Conservation (phyloP, 1,284 basidiomycete species). For the Earliella scabrosa region DNA sequence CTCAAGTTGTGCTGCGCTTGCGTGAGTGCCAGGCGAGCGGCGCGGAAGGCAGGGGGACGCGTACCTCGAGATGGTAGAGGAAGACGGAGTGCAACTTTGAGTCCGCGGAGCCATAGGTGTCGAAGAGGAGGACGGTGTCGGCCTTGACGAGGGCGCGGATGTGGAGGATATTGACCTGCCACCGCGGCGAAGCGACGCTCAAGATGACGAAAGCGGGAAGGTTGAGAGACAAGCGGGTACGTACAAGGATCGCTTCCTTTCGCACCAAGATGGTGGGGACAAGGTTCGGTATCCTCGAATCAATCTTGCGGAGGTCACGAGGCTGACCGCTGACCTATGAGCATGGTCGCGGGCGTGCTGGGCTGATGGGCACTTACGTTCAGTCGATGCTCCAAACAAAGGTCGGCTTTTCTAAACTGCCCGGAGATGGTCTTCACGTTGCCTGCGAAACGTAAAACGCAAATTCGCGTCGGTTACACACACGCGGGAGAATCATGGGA, state of each 20-base stretch:
- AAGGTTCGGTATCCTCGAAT: constrained; percentile 91
- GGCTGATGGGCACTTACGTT: constrained; percentile 58
- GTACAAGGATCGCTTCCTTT: constrained; percentile 84
- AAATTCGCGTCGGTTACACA: not conserved
- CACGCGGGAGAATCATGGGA: not conserved
- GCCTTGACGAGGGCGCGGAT: constrained; percentile 95
- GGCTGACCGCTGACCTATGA: constrained; percentile 56
- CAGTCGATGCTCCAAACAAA: constrained; percentile 87
- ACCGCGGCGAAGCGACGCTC: constrained; percentile 6
- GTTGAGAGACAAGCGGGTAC: constrained; percentile 30
- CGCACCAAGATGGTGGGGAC: constrained; percentile 94
- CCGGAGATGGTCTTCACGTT: constrained; percentile 91
- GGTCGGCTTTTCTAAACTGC: constrained; percentile 87
- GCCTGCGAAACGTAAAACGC: constrained; percentile 50
- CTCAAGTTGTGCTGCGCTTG: constrained; percentile 77
- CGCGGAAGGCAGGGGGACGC: not conserved
- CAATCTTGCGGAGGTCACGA: constrained; percentile 96
- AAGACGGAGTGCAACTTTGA: constrained; percentile 86
- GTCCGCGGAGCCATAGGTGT: constrained; percentile 86
- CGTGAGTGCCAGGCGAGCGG: constrained; percentile 8
- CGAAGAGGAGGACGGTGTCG: constrained; percentile 91
- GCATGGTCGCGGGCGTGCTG: constrained; percentile 1
- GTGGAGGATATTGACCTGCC: constrained; percentile 89
- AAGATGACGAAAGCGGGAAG: not conserved
- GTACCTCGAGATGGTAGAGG: constrained; percentile 85